phyloP scores from a whole-genome alignment of 2,329 filamentous ascomycete species.

The Alternaria alternata region DNA sequence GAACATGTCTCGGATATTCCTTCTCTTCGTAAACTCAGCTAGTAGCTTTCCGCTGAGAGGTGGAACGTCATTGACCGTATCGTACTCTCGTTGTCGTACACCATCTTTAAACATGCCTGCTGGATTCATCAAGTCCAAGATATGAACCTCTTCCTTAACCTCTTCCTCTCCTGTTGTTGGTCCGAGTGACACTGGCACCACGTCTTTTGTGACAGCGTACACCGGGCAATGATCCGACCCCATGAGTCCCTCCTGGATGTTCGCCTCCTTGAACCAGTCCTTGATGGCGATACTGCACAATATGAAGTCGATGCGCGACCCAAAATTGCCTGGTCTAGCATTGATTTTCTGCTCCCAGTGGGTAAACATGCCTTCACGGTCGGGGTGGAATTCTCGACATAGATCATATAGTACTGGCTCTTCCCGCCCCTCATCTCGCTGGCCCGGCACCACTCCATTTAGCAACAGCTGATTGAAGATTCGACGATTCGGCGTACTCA shows the following conservation, averaged over 20 bases:
- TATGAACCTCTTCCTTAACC: slow-evolving; percentile 60
- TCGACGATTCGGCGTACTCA: slow-evolving; percentile 74
- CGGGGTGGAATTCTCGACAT: slow-evolving; percentile 80
- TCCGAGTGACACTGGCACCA: slow-evolving; percentile 56
- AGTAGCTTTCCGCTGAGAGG: slow-evolving; percentile 83
- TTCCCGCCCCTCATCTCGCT: slow-evolving; percentile 74
- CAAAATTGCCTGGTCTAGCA: slow-evolving; percentile 93
- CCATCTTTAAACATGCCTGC: slow-evolving; percentile 74
- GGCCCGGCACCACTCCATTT: slow-evolving; percentile 71
- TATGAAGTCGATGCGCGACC: slow-evolving; percentile 92
- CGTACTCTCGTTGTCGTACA: slow-evolving; percentile 71
- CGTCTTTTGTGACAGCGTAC: slow-evolving; percentile 75
- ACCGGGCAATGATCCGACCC: slow-evolving; percentile 98
- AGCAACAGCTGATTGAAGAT: slow-evolving; percentile 87
- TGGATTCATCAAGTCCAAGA: slow-evolving; percentile 81
- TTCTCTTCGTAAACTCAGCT: slow-evolving; percentile 84
- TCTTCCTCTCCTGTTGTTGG: slow-evolving; percentile 9
- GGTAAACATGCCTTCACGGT: slow-evolving; percentile 90
- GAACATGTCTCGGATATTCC: slow-evolving; percentile 95
- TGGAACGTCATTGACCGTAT: slow-evolving; percentile 67
- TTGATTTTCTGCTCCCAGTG: slow-evolving; percentile 97
- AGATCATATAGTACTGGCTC: slow-evolving; percentile 81
- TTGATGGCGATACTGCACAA: slow-evolving; percentile 82
- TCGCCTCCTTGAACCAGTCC: slow-evolving; percentile 78
- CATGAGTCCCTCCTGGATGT: slow-evolving; percentile 93